Evolutionary conservation across 345 rosid species (phyloP).

Genomic region (Erucastrum elatum): DNA sequence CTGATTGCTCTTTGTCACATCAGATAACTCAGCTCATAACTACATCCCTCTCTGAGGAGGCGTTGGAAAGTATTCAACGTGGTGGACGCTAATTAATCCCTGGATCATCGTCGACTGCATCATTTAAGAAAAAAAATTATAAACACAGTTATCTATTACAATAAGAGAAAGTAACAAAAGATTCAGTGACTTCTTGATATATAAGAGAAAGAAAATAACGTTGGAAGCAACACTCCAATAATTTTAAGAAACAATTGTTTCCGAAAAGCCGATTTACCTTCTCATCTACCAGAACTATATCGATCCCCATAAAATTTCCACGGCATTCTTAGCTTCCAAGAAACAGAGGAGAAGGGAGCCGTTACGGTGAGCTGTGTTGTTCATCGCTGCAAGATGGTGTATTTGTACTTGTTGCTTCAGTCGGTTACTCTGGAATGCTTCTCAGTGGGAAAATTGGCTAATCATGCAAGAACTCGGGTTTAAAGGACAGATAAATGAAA

Average conservation of each 20-base stretch:
- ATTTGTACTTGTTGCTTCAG: too few species aligned
- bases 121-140: neutral
- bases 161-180: neutral
- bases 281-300: neutral
- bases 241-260: too few species aligned
- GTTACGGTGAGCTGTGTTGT: neutral
- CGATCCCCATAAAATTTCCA: neutral
- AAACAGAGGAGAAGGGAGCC: neutral
- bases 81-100: neutral
- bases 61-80: neutral
- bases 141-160: neutral
- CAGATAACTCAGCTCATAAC: too few species aligned
- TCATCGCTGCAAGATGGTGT: too few species aligned
- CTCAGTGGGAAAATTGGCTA: too few species aligned
- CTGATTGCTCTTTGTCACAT: too few species aligned
- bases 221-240: neutral
- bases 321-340: neutral
- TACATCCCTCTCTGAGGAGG: neutral
- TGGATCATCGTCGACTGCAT: neutral
- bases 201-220: neutral
- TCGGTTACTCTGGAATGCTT: too few species aligned
- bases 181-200: neutral
- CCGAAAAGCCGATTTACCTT: neutral
- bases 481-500: too few species aligned
- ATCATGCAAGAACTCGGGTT: too few species aligned